Conservation (phyloP, 352 stramenopile genomes). For the Globisporangium spinosum region DNA sequence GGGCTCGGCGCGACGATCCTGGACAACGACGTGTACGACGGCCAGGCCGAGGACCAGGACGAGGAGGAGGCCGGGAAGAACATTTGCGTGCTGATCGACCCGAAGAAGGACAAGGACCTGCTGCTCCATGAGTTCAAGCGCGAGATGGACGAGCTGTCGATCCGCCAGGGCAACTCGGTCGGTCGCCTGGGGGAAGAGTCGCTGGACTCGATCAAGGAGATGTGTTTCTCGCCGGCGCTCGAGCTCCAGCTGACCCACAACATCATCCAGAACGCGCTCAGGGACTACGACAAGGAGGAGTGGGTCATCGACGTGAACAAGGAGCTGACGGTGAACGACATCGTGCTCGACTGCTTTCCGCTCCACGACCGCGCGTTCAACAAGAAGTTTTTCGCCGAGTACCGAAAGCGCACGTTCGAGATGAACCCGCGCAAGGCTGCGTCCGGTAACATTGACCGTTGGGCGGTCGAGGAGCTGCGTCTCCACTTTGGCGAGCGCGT, state of each 20-base stretch:
- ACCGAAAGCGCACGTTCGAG: constrained; percentile 79
- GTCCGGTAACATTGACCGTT: constrained; percentile 76
- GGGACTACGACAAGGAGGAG: constrained; percentile 86
- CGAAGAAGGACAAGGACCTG: constrained; percentile 80
- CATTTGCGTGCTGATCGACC: constrained; percentile 76
- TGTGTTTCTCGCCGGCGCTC: constrained; percentile 83
- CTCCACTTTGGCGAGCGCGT: constrained; percentile 87
- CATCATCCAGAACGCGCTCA: constrained; percentile 85
- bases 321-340: constrained; percentile 69
- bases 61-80: constrained; percentile 60
- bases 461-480: constrained; percentile 82
- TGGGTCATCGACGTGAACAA: constrained; percentile 86
- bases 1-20: constrained; percentile 67
- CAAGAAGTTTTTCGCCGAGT: constrained; percentile 85
- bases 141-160: constrained; percentile 81
- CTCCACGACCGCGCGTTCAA: constrained; percentile 85
- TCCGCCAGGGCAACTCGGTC: constrained; percentile 68
- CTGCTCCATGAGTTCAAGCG: constrained; percentile 86
- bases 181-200: constrained; percentile 71
- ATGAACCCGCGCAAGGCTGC: constrained; percentile 62
- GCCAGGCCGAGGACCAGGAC: constrained; percentile 30
- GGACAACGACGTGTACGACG: constrained; percentile 66
- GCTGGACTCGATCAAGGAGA: constrained; percentile 70
- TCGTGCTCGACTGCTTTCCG: constrained; percentile 79
- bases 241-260: constrained; percentile 87